Conservation (phyloP, 345 rosid species). For the Citrus unshiu region DNA sequence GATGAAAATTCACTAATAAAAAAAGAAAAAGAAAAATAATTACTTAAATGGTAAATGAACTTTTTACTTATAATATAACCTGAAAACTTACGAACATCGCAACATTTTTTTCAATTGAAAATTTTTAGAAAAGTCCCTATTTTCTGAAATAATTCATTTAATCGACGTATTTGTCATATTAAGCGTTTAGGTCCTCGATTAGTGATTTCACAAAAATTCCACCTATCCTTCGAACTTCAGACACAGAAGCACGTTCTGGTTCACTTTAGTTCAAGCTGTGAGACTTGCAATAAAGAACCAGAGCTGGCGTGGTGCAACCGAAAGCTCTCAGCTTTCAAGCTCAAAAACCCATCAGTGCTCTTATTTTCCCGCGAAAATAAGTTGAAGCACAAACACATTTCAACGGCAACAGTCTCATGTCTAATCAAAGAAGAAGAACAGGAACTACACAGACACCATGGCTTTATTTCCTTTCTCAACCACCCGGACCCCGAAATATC, state of each 20-base stretch:
- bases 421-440: constrained; percentile 10
- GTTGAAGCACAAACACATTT: constrained; percentile 22
- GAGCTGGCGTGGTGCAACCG: constrained; percentile 28
- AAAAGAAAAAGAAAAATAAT: too few species aligned
- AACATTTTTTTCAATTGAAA: too few species aligned
- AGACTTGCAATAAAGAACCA: background rate
- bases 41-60: too few species aligned
- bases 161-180: too few species aligned
- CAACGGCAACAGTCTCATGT: constrained; percentile 39
- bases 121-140: background rate
- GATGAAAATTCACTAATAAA: too few species aligned
- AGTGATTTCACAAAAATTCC: too few species aligned
- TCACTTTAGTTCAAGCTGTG: background rate
- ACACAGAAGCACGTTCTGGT: background rate
- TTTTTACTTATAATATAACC: too few species aligned
- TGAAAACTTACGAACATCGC: too few species aligned
- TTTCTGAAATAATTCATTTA: background rate
- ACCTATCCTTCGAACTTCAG: too few species aligned
- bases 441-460: constrained; percentile 13
- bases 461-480: constrained; percentile 38
- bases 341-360: background rate
- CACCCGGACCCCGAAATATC: constrained; percentile 62
- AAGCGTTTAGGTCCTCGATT: too few species aligned
- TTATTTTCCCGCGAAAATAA: constrained; percentile 20
- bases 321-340: constrained; percentile 11